phyloP scores from a whole-genome alignment of 805 yeast species.

The Metahyphopichia silvanorum region DNA sequence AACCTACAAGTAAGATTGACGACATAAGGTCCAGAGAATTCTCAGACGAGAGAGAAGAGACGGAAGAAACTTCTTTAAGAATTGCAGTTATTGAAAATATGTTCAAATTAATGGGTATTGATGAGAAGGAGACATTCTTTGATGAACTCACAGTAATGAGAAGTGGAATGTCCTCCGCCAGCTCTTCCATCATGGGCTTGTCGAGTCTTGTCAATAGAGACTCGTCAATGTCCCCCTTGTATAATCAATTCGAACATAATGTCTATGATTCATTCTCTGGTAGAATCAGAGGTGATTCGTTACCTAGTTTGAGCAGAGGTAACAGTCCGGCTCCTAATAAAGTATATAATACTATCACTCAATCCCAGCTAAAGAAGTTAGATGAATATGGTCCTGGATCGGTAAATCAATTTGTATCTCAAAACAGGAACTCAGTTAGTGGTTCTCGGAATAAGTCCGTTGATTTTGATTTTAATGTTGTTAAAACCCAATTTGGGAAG shows the following conservation, averaged over 20 bases:
- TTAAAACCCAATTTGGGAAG: conserved; percentile 58
- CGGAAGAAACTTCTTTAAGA: conserved; percentile 63
- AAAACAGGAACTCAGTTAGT: not conserved
- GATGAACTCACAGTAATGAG: conserved; percentile 4
- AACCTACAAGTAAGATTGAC: conserved; percentile 9
- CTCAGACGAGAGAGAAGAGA: conserved; percentile 59
- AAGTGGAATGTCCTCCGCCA: conserved; percentile 18
- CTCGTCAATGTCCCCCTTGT: not conserved
- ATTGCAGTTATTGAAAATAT: conserved; percentile 69
- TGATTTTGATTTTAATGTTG: conserved; percentile 40
- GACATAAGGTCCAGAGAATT: conserved; percentile 35
- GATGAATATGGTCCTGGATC: not conserved
- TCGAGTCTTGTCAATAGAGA: conserved; percentile 16
- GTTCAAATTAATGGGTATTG: conserved; percentile 64
- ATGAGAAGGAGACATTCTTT: conserved; percentile 30
- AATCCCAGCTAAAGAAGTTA: conserved; percentile 5
- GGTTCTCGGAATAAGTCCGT: not conserved
- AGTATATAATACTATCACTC: conserved; percentile 29
- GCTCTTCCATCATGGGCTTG: conserved; percentile 29
- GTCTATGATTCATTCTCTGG: conserved; percentile 17
- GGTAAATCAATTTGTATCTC: not conserved
- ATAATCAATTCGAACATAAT: conserved; percentile 8
- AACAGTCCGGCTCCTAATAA: conserved; percentile 18
- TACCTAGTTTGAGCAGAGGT: conserved; percentile 6
- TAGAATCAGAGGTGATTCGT: conserved; percentile 8